phyloP scores from a whole-genome alignment of 2,329 filamentous ascomycete genomes.

The Neurospora crassa region DNA sequence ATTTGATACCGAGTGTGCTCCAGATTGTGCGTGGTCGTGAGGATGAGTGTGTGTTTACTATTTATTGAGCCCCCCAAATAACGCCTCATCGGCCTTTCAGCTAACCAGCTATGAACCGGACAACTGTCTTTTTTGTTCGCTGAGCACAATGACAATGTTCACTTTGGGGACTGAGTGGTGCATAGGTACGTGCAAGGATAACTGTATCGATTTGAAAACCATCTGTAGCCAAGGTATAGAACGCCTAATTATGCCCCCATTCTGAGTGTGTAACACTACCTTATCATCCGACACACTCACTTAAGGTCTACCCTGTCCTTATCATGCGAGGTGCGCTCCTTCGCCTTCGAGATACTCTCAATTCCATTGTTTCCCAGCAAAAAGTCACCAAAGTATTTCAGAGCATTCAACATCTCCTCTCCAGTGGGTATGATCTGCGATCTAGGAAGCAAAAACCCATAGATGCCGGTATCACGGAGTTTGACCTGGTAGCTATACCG shows the following conservation, averaged over 20 bases:
- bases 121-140: not conserved
- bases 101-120: not conserved
- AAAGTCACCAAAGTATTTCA: constrained; percentile 78
- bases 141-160: not conserved
- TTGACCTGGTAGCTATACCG: constrained; percentile 91
- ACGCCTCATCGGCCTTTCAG: not conserved
- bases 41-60: not conserved
- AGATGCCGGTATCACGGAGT: constrained; percentile 83
- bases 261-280: not conserved
- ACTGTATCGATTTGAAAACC: not conserved
- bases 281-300: not conserved
- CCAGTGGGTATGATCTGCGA: constrained; percentile 85
- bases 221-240: not conserved
- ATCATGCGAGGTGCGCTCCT: not conserved
- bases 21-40: not conserved
- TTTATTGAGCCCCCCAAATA: not conserved
- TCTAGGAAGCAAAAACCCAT: constrained; percentile 82
- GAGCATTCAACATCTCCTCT: constrained; percentile 73
- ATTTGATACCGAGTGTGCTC: not conserved
- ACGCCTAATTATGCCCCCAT: not conserved
- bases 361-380: constrained; percentile 62
- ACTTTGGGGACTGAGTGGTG: not conserved
- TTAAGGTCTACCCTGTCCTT: not conserved
- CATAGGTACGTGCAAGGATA: not conserved
- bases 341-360: constrained; percentile 26